Percentiles rank a stretch among this genome's conserved stretches.
Evolutionary conservation across 1,284 basidiomycete species (phyloP).

Genomic region (Heterobasidion parviporum): DNA sequence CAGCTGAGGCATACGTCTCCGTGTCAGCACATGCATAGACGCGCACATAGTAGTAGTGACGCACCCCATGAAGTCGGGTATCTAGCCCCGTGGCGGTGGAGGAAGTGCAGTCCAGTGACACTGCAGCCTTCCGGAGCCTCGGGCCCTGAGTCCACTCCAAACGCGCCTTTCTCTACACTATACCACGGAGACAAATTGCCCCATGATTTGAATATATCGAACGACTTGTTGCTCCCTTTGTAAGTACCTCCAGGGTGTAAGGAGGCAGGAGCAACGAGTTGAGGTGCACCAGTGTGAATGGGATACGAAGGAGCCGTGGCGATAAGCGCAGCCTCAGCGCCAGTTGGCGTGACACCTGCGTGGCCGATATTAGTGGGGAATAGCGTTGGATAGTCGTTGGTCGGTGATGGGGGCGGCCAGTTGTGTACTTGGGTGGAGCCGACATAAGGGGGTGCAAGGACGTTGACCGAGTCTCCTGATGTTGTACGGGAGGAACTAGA

Average conservation of each 20-base stretch:
- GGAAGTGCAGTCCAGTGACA: conserved; percentile 65
- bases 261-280: conserved; percentile 44
- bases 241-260: conserved; percentile 11
- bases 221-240: conserved; percentile 20
- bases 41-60: conserved; percentile 15
- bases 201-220: conserved; percentile 70
- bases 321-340: conserved; percentile 72
- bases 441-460: conserved; percentile 49
- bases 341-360: conserved; percentile 77
- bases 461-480: conserved; percentile 9
- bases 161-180: conserved; percentile 57
- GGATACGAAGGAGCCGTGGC: conserved; percentile 74
- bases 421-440: conserved; percentile 63
- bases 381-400: conserved; percentile 56
- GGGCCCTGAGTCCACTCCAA: conserved; percentile 68
- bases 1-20: conserved; percentile 26
- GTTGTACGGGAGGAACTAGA: conserved; percentile 1
- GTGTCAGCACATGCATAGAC: conserved; percentile 8
- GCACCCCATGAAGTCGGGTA: conserved; percentile 70
- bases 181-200: conserved; percentile 85
- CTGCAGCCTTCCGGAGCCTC: conserved; percentile 62
- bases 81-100: conserved; percentile 76
- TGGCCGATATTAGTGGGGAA: conserved; percentile 78
- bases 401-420: conserved; percentile 66
- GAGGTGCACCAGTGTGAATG: conserved; percentile 59